phyloP scores from a whole-genome alignment of 2,329 filamentous ascomycete species.

The Dothiorella sarmentorum region DNA sequence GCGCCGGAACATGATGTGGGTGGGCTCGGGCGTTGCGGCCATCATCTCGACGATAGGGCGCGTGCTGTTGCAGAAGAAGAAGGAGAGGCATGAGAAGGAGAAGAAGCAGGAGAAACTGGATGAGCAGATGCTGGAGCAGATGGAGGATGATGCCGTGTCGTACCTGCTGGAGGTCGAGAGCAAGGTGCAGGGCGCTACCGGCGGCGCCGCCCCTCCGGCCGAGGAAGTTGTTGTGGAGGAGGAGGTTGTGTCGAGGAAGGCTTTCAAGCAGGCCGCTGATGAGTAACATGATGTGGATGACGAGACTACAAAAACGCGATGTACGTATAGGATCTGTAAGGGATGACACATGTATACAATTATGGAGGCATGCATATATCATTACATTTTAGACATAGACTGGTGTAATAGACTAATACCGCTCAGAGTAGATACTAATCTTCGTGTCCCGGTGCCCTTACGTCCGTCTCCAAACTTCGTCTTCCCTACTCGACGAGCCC shows the following conservation, averaged over 20 bases:
- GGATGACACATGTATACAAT: neutral
- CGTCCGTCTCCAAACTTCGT: neutral
- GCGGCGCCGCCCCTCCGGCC: neutral
- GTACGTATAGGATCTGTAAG: neutral
- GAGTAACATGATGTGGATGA: neutral
- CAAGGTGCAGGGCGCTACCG: neutral
- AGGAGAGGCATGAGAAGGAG: conserved; percentile 13
- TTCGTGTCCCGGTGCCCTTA: neutral
- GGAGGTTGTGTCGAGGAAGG: neutral
- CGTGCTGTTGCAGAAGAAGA: conserved; percentile 13
- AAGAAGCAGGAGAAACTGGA: conserved; percentile 16
- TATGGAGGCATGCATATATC: neutral
- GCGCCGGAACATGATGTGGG: conserved; percentile 9
- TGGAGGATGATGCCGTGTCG: conserved; percentile 15
- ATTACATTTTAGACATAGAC: conserved; percentile 1
- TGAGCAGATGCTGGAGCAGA: conserved; percentile 17
- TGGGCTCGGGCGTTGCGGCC: neutral
- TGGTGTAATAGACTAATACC: neutral
- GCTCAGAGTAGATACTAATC: too few relatives aligned
- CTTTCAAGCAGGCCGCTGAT: neutral
- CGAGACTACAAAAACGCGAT: neutral
- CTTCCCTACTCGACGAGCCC: neutral
- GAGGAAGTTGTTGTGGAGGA: neutral
- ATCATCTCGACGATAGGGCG: neutral
- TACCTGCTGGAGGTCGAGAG: conserved; percentile 9